These are phyloP conservation scores for Actinidia arguta DNA, from an alignment of 179 eudicot species.

Conservation along the genomic window DNA sequence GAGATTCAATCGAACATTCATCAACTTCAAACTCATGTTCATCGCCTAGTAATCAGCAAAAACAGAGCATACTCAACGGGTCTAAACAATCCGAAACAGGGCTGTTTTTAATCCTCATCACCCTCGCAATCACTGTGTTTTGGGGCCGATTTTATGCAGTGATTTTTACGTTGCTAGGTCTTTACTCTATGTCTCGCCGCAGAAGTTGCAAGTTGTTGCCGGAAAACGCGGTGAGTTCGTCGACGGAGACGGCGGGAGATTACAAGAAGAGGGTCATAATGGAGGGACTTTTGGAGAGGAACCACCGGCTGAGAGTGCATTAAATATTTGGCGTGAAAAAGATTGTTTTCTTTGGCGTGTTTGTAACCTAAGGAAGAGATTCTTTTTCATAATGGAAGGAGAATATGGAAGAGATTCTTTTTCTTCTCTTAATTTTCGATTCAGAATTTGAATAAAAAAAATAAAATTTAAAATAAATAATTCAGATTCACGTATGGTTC, in stretches of 20 bases:
- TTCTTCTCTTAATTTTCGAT: too few relatives aligned
- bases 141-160: conserved; percentile 27
- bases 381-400: too few relatives aligned
- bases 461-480: too few relatives aligned
- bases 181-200: not conserved
- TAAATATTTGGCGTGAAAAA: conserved; percentile 2
- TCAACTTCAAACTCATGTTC: not conserved
- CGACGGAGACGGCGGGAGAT: conserved; percentile 22
- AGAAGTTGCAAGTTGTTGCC: not conserved
- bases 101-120: conserved; percentile 14
- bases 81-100: not conserved
- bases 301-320: conserved; percentile 6
- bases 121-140: conserved; percentile 20
- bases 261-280: conserved; percentile 30
- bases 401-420: too few relatives aligned
- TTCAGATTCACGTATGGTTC: too few relatives aligned
- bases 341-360: not conserved
- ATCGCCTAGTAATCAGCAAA: not conserved
- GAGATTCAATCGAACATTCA: too few relatives aligned
- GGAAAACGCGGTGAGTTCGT: not conserved
- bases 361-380: too few relatives aligned
- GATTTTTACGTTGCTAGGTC: conserved; percentile 8
- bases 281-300: conserved; percentile 31
- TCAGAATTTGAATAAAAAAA: too few relatives aligned
- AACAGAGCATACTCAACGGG: not conserved